These are phyloP conservation scores for Macrotyloma uniflorum DNA, from an alignment of 306 rosid genomes.

Conservation along the genomic window DNA sequence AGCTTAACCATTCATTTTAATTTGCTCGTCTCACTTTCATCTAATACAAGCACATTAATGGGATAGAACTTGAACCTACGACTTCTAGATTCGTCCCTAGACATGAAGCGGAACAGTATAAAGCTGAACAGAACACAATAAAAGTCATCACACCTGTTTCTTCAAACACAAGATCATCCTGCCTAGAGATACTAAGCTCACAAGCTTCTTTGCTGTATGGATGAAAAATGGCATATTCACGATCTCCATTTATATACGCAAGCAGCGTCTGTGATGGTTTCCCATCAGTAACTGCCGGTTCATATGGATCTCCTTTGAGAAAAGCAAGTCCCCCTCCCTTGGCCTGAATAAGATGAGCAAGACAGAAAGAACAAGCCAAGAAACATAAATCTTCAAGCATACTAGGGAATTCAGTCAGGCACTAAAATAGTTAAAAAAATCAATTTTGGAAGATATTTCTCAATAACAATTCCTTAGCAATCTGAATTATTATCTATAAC, in stretches of 20 bases:
- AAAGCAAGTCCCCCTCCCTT: slow-evolving; percentile 85
- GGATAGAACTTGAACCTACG: neutral
- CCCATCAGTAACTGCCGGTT: slow-evolving; percentile 44
- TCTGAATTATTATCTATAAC: neutral
- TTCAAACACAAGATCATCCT: slow-evolving; percentile 48
- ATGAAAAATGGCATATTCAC: slow-evolving; percentile 73
- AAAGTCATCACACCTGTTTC: slow-evolving; percentile 69
- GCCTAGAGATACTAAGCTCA: slow-evolving; percentile 48
- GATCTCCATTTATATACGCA: slow-evolving; percentile 77
- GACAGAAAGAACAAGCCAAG: neutral
- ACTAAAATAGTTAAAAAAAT: neutral
- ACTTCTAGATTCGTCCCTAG: neutral
- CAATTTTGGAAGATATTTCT: neutral
- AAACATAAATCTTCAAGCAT: slow-evolving; percentile 1
- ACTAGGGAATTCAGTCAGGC: neutral
- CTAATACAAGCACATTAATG: neutral
- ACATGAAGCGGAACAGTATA: neutral
- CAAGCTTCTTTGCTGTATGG: slow-evolving; percentile 56
- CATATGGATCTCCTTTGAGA: slow-evolving; percentile 50
- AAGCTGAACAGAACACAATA: slow-evolving; percentile 8
- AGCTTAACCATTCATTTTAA: neutral
- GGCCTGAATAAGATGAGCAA: slow-evolving; percentile 53
- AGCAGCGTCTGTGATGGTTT: slow-evolving; percentile 50
- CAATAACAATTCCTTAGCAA: slow-evolving; percentile 2
- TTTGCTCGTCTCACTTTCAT: neutral